phyloP scores from a whole-genome alignment of 2,329 filamentous ascomycete genomes.

The Neonectria magnoliae region DNA sequence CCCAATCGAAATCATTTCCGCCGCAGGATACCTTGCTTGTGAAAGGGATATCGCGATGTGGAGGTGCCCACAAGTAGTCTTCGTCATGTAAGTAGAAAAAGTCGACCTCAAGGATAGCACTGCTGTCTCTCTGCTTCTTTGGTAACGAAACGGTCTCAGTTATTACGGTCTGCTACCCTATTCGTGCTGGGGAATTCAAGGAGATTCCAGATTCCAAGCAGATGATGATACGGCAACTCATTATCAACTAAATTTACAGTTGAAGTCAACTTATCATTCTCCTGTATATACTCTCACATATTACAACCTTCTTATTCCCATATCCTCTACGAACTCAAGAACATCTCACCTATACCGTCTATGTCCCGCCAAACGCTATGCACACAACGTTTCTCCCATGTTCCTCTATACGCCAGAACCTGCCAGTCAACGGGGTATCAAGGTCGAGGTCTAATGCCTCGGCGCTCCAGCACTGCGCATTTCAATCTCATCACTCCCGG shows the following conservation, averaged over 20 bases:
- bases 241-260: not conserved
- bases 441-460: slow-evolving; percentile 19
- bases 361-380: slow-evolving; percentile 1
- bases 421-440: slow-evolving; percentile 32
- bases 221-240: not conserved
- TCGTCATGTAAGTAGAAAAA: not conserved
- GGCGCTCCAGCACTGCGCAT: slow-evolving; percentile 26
- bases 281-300: not conserved
- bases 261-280: not conserved
- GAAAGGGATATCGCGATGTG: not conserved
- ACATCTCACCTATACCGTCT: not conserved
- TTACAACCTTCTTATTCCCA: not conserved
- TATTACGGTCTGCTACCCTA: not conserved
- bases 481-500: slow-evolving; percentile 30
- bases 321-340: not conserved
- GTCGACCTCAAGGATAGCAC: not conserved
- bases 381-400: not conserved
- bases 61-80: not conserved
- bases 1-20: too few relatives aligned
- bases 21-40: not conserved
- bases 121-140: not conserved
- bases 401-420: not conserved
- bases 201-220: not conserved
- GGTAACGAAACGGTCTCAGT: not conserved
- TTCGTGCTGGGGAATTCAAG: too few relatives aligned